Conservation (phyloP, 768 basidiomycete species). For the Leccinum incarnatum region DNA sequence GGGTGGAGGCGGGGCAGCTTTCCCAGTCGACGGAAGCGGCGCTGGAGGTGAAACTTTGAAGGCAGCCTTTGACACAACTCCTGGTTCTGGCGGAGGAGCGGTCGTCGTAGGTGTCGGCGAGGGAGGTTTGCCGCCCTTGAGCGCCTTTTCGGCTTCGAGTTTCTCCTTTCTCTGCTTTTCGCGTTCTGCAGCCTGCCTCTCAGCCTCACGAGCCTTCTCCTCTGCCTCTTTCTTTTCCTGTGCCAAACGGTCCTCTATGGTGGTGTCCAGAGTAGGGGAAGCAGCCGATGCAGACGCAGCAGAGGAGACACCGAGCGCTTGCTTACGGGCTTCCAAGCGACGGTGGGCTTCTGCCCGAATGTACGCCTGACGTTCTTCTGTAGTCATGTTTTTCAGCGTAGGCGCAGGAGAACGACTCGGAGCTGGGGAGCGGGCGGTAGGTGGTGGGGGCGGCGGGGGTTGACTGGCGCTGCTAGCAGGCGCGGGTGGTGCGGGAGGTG, state of each 20-base stretch:
- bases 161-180: slow-evolving; percentile 70
- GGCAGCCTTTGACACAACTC: slow-evolving; percentile 27
- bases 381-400: slow-evolving; percentile 72
- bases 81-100: slow-evolving; percentile 38
- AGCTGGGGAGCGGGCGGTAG: slow-evolving; percentile 34
- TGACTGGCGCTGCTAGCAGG: slow-evolving; percentile 38
- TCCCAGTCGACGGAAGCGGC: slow-evolving; percentile 32
- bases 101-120: slow-evolving; percentile 45
- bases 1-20: slow-evolving; percentile 37
- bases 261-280: slow-evolving; percentile 63
- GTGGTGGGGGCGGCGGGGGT: slow-evolving; percentile 31
- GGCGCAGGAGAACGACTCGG: slow-evolving; percentile 59
- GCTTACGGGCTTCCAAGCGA: slow-evolving; percentile 81
- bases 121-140: slow-evolving; percentile 47
- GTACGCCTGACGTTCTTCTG: slow-evolving; percentile 77
- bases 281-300: slow-evolving; percentile 34
- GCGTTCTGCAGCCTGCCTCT: slow-evolving; percentile 77
- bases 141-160: slow-evolving; percentile 69
- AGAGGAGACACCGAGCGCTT: slow-evolving; percentile 72
- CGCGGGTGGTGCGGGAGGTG: slow-evolving; percentile 45
- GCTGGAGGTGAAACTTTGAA: neutral
- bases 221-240: slow-evolving; percentile 91
- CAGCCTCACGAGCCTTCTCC: slow-evolving; percentile 74
- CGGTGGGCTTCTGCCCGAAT: slow-evolving; percentile 77
- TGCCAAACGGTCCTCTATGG: slow-evolving; percentile 80